These are phyloP conservation scores for Cercospora beticola DNA, from an alignment of 2,329 filamentous ascomycete genomes.

Conservation along the genomic window DNA sequence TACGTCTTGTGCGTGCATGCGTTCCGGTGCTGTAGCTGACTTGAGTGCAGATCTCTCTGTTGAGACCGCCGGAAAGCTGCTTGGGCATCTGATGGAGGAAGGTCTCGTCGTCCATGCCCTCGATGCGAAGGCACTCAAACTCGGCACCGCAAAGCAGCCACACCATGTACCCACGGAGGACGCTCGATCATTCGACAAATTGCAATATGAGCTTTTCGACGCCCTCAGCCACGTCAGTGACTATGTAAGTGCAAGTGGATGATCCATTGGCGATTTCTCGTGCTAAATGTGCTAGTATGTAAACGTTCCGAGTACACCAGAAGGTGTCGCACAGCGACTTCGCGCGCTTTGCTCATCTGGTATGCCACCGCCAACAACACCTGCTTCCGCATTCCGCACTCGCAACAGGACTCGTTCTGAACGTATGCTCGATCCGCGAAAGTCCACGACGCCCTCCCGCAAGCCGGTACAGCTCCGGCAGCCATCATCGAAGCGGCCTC, in stretches of 20 bases:
- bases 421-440: conserved; percentile 21
- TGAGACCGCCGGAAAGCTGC: conserved; percentile 19
- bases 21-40: conserved; percentile 10
- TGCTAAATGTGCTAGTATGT: conserved; percentile 15
- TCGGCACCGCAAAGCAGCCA: conserved; percentile 21
- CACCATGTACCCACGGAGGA: conserved; percentile 25
- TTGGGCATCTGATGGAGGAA: conserved; percentile 23
- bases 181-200: conserved; percentile 24
- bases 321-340: conserved; percentile 12
- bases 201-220: conserved; percentile 33
- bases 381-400: conserved; percentile 17
- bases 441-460: conserved; percentile 18
- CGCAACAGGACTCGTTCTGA: conserved; percentile 8
- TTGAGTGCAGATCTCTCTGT: conserved; percentile 18
- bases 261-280: background rate
- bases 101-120: conserved; percentile 26
- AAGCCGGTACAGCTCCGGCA: background rate
- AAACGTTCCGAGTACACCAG: background rate
- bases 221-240: conserved; percentile 28
- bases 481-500: conserved; percentile 5
- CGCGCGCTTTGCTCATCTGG: conserved; percentile 13
- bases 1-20: background rate
- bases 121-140: conserved; percentile 22
- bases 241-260: conserved; percentile 20
- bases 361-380: conserved; percentile 31